A percentile compares a stretch with the other conserved stretches of the same genome.
Evolutionary conservation across 1,139 yeast species (phyloP).

Genomic region (Komagataea norvegica): DNA sequence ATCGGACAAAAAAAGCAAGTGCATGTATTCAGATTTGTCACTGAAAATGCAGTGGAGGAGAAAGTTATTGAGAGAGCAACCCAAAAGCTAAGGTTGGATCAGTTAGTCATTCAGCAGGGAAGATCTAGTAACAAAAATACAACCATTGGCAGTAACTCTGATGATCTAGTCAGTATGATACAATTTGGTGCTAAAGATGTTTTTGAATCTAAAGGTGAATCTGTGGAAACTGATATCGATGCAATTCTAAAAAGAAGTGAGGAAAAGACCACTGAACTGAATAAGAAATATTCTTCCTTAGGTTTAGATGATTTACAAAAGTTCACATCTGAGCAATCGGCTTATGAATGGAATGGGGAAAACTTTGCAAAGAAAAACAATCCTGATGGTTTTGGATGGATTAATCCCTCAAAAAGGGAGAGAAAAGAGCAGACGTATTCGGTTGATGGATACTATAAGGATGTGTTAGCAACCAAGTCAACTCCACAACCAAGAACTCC

Average conservation of each 20-base stretch:
- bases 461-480: conserved; percentile 48
- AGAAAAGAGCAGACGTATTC: conserved; percentile 86
- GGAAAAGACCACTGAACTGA: conserved; percentile 70
- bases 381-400: conserved; percentile 59
- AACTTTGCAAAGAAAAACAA: conserved; percentile 73
- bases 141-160: conserved; percentile 60
- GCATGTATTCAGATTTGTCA: conserved; percentile 82
- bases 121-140: conserved; percentile 47
- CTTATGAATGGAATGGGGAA: conserved; percentile 97
- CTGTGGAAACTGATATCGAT: conserved; percentile 54
- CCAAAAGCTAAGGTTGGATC: conserved; percentile 87
- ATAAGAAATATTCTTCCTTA: conserved; percentile 73
- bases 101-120: conserved; percentile 94
- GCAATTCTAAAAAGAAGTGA: conserved; percentile 73
- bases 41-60: conserved; percentile 95
- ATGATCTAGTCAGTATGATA: conserved; percentile 88
- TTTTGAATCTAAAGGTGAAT: conserved; percentile 46
- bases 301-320: conserved; percentile 92
- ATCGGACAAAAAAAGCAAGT: conserved; percentile 98
- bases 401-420: conserved; percentile 85
- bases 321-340: conserved; percentile 80
- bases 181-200: conserved; percentile 95
- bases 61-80: conserved; percentile 95
- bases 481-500: conserved; percentile 47
- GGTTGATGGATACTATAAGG: conserved; percentile 83